Base-by-base conservation (phyloP, 1,284 basidiomycete genomes). In the Paramarasmius palmivorus region DNA sequence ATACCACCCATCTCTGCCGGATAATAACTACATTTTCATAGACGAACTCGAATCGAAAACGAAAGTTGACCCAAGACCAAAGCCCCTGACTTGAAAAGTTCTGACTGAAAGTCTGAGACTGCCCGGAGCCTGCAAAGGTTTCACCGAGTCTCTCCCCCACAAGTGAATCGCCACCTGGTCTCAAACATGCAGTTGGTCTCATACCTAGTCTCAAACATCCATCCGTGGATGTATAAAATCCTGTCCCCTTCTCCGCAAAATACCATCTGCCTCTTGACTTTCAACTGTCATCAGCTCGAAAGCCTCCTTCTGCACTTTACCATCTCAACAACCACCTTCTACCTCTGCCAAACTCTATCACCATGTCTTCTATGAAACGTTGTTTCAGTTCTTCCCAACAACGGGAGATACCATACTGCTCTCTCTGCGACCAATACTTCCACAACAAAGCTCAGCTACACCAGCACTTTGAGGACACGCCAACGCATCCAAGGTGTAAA, bases 391-490 rank as follows among this genome's bases (percentile, higher is more conserved):
- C 44, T 26, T 46, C 44, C 25, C 25, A 26, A n/a, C 44, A 46
- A 46, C 32, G 25, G 14, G 54, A 55, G 23, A 38, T 19, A 17
- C 35, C 23, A 9, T 48, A 55, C 26, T 55, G 54, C 20, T 55
- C 54, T 2, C 49, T 55, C 15, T 55, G 54, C 26, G 49, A 55
- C 29, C 15, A 46, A 8, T 47, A 55, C 29, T 49, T 48, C 22
- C 25, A 39, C 9, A 29, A 22, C 5, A 46, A 46, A 17, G n/a
- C 41, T 19, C 22, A 39, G 12, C 49, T 50, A 14, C 49, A 45
- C 20, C 49, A 55, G 20, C 36, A 44, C 34, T 47, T 49, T 9
- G 22, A 19, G 25, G 17, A 5, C 22, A 15, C 44, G 10, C 22
- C 7, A 17, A 23, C 26, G 41, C 54, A 55, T 17, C 49, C 53